A percentile compares a stretch with the other conserved stretches of the same genome.
These are phyloP conservation scores for Solanum chiquidenum DNA, from an alignment of 257 asterid genomes.

Conservation along the genomic window DNA sequence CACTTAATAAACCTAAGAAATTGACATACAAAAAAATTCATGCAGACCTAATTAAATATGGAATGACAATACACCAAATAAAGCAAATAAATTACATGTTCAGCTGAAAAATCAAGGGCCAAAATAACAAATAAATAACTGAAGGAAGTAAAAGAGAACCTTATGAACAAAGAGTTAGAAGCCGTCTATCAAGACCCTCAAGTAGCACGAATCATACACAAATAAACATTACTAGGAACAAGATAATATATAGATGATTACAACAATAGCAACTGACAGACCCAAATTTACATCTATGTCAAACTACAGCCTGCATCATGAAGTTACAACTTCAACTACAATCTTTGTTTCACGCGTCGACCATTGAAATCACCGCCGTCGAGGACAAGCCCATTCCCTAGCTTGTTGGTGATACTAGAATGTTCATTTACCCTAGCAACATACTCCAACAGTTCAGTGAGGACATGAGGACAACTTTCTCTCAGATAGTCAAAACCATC, in stretches of 20 bases:
- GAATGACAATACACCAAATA: not conserved
- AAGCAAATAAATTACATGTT: not conserved
- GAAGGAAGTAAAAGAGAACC: not conserved
- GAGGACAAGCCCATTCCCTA: conserved; percentile 36
- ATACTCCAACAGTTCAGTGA: conserved; percentile 73
- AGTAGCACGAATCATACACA: not conserved
- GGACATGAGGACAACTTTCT: conserved; percentile 83
- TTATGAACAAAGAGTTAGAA: not conserved
- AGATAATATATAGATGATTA: not conserved
- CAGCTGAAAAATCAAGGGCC: not conserved
- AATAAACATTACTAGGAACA: not conserved
- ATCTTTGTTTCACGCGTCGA: conserved; percentile 90
- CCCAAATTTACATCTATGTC: conserved; percentile 1
- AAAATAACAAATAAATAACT: not conserved
- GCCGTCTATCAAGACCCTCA: not conserved
- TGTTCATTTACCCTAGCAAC: conserved; percentile 80
- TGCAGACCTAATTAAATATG: not conserved
- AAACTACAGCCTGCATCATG: not conserved
- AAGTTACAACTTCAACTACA: conserved; percentile 14
- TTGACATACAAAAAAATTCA: not conserved
- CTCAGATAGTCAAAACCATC: conserved; percentile 83
- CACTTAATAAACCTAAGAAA: too few species aligned
- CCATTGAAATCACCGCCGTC: conserved; percentile 70
- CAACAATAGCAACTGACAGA: not conserved
- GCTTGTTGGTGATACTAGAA: conserved; percentile 40